A percentile compares a stretch with the other conserved stretches of the same genome.
Conservation (phyloP, 139 green algal species). For the Zygnema cylindricum region DNA sequence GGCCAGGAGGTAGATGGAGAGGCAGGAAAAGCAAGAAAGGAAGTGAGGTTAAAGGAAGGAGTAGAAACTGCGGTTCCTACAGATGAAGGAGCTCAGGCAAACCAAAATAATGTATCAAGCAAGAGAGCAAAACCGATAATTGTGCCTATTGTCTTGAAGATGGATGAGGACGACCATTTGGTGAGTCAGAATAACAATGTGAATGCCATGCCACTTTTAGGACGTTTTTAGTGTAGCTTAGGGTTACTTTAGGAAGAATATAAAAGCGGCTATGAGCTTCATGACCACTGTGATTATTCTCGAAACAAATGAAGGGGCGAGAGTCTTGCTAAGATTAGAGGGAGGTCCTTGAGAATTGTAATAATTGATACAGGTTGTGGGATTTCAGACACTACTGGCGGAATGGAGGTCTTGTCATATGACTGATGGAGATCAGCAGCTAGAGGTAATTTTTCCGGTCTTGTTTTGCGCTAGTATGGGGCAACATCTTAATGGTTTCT, state of each 20-base stretch:
- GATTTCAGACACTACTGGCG: not conserved
- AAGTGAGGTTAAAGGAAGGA: not conserved
- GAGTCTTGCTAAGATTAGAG: no score
- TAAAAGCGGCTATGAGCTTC: no score
- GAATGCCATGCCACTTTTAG: no score
- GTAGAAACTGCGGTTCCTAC: not conserved
- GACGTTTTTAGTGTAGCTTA: no score
- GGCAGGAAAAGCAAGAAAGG: not conserved
- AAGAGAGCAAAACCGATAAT: slow-evolving; percentile 44
- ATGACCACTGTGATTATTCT: no score
- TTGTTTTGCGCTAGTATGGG: not conserved
- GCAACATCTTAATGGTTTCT: not conserved
- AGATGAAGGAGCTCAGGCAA: not conserved
- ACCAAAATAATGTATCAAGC: slow-evolving; percentile 4
- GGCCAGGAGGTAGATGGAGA: not conserved
- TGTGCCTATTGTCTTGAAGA: slow-evolving; percentile 49
- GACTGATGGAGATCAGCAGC: not conserved
- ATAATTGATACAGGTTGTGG: no score
- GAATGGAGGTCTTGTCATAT: not conserved
- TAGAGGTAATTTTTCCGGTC: not conserved
- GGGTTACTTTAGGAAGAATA: no score
- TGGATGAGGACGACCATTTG: slow-evolving; percentile 53
- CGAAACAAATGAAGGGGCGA: no score
- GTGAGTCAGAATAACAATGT: no score
- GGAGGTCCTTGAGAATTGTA: no score